phyloP scores from a whole-genome alignment of 2,329 filamentous ascomycete species.

The Hypoxylon rubiginosum region DNA sequence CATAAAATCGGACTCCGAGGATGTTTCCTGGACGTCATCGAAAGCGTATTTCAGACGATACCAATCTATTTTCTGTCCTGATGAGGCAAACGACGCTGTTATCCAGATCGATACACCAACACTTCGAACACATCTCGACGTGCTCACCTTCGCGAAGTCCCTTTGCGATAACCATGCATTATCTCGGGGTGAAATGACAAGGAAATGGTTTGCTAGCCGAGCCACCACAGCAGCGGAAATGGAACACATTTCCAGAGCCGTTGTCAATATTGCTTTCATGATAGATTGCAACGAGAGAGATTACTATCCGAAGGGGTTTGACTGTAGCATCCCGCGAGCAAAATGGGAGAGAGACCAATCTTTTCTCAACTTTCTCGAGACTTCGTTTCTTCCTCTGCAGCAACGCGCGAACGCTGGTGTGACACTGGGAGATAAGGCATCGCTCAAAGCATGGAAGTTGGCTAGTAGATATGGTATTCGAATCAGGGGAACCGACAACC shows the following conservation, averaged over 20 bases:
- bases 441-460: slow-evolving; percentile 32
- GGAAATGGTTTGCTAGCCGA: not conserved
- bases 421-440: not conserved
- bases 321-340: not conserved
- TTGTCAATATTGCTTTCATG: slow-evolving; percentile 5
- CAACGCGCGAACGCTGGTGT: not conserved
- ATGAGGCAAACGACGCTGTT: not conserved
- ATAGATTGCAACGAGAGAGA: slow-evolving; percentile 11
- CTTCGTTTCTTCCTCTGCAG: slow-evolving; percentile 5
- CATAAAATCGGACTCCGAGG: not conserved
- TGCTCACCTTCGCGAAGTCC: not conserved
- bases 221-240: slow-evolving; percentile 1
- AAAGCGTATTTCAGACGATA: slow-evolving; percentile 10
- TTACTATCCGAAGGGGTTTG: not conserved
- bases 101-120: slow-evolving; percentile 3
- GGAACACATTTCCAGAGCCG: slow-evolving; percentile 2
- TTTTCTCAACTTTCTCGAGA: slow-evolving; percentile 7
- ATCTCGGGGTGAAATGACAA: slow-evolving; percentile 2
- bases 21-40: not conserved
- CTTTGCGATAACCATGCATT: not conserved
- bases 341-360: slow-evolving; percentile 8
- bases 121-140: slow-evolving; percentile 2
- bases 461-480: slow-evolving; percentile 15
- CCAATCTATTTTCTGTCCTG: slow-evolving; percentile 2
- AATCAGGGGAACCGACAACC: slow-evolving; percentile 25